Evolutionary conservation across 2,329 filamentous ascomycete species (phyloP).

Genomic region (Ophiostoma populinum): DNA sequence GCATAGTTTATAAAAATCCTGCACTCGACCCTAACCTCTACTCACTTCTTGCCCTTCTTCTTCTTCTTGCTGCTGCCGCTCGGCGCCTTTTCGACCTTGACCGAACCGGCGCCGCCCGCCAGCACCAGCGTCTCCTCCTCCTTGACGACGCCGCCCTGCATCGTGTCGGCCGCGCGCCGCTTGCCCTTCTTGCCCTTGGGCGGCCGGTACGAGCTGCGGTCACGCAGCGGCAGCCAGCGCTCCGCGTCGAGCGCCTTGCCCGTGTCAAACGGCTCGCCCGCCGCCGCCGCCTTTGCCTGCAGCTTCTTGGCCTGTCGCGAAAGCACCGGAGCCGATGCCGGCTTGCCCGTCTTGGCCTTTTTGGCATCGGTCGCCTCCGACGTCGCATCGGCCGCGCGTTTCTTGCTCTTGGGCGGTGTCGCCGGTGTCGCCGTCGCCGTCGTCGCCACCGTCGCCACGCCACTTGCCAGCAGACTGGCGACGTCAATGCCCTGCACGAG

Average conservation of each 20-base stretch:
- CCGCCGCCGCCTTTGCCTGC: slow-evolving; percentile 13
- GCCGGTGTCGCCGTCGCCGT: slow-evolving; percentile 22
- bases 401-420: no score
- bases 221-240: slow-evolving; percentile 79
- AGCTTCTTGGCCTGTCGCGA: slow-evolving; percentile 24
- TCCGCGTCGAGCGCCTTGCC: slow-evolving; percentile 75
- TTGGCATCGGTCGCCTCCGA: slow-evolving; percentile 4
- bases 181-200: slow-evolving; percentile 86
- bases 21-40: no score
- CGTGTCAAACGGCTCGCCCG: slow-evolving; percentile 37
- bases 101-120: slow-evolving; percentile 42
- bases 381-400: slow-evolving; percentile 17
- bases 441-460: slow-evolving; percentile 35
- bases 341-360: slow-evolving; percentile 8
- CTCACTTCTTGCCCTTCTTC: slow-evolving; percentile 28
- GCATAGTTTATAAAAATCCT: no score
- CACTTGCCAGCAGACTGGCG: slow-evolving; percentile 44
- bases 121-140: slow-evolving; percentile 53
- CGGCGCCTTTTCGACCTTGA: slow-evolving; percentile 44
- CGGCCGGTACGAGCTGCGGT: slow-evolving; percentile 74
- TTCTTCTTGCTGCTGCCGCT: slow-evolving; percentile 18
- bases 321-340: slow-evolving; percentile 23
- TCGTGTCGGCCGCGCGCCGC: slow-evolving; percentile 47
- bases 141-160: slow-evolving; percentile 68
- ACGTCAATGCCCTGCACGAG: slow-evolving; percentile 45